These are phyloP conservation scores for Solanum medicagineum DNA, from an alignment of 257 asterid species.

Conservation along the genomic window DNA sequence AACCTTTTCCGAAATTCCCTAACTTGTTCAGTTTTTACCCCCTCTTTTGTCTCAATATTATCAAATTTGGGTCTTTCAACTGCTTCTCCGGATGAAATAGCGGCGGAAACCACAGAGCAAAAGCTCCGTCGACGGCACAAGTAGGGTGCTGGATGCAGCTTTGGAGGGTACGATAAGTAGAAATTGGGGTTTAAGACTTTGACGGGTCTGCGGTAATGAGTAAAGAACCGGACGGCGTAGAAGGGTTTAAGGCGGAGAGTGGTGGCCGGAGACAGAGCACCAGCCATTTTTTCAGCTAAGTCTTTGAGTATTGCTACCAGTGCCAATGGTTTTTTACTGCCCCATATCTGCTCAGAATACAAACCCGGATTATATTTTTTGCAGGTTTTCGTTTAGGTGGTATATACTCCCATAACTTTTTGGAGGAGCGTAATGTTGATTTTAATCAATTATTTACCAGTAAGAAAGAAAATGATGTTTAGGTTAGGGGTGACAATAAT, in stretches of 20 bases:
- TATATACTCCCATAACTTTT: too few species aligned
- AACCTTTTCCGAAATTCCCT: constrained; percentile 61
- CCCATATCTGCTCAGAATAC: not conserved
- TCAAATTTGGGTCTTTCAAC: constrained; percentile 22
- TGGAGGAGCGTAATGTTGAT: too few species aligned
- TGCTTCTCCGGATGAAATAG: constrained; percentile 47
- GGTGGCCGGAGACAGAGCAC: constrained; percentile 52
- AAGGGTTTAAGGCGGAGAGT: constrained; percentile 54
- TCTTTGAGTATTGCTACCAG: not conserved
- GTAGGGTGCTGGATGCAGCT: constrained; percentile 15
- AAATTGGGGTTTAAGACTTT: not conserved
- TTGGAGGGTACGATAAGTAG: constrained; percentile 12
- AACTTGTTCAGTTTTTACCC: constrained; percentile 24
- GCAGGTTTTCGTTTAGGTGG: too few species aligned
- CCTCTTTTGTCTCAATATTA: constrained; percentile 1
- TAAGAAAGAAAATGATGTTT: too few species aligned
- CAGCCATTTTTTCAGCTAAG: constrained; percentile 22
- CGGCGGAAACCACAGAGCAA: constrained; percentile 41
- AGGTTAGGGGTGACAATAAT: too few species aligned
- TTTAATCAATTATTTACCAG: too few species aligned
- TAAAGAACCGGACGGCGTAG: constrained; percentile 26
- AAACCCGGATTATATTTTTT: not conserved
- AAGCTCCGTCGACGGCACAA: constrained; percentile 22
- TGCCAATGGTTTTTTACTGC: not conserved
- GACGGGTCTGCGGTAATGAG: constrained; percentile 13